Conservation (phyloP, 163 green algal species). For the Coccomyxa subellipsoidea region DNA sequence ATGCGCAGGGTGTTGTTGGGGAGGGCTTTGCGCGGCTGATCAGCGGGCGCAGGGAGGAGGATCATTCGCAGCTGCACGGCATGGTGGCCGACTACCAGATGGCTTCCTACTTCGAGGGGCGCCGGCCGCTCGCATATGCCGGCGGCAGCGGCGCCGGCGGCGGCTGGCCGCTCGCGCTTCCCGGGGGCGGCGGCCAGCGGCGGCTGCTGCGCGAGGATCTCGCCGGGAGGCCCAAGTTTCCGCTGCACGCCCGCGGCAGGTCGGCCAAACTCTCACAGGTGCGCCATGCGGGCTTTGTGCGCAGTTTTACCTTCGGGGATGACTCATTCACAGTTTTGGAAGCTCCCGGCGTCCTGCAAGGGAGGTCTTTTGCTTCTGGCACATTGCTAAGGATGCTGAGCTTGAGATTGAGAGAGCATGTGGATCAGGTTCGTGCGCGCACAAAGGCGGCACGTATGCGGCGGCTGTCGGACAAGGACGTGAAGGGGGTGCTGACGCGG, state of each 20-base stretch:
- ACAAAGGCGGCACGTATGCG: not conserved
- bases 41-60: not conserved
- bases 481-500: not conserved
- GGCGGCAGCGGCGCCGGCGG: not conserved
- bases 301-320: too few species aligned
- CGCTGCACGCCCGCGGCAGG: not conserved
- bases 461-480: not conserved
- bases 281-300: too few species aligned
- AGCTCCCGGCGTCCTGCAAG: too few species aligned
- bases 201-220: not conserved
- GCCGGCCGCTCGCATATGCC: not conserved
- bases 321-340: too few species aligned
- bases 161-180: not conserved
- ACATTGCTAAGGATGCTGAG: too few species aligned
- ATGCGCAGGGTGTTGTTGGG: not conserved
- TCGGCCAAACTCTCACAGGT: not conserved
- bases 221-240: not conserved
- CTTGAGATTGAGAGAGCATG: too few species aligned
- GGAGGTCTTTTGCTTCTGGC: too few species aligned
- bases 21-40: not conserved
- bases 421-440: not conserved
- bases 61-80: not conserved
- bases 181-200: not conserved
- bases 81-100: constrained; percentile 3
- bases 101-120: not conserved